Evolutionary conservation across 176 grass and related monocot species (phyloP), one percentile per base, ranked within the genome.

Genomic region (Rhynchospora tenuis): DNA sequence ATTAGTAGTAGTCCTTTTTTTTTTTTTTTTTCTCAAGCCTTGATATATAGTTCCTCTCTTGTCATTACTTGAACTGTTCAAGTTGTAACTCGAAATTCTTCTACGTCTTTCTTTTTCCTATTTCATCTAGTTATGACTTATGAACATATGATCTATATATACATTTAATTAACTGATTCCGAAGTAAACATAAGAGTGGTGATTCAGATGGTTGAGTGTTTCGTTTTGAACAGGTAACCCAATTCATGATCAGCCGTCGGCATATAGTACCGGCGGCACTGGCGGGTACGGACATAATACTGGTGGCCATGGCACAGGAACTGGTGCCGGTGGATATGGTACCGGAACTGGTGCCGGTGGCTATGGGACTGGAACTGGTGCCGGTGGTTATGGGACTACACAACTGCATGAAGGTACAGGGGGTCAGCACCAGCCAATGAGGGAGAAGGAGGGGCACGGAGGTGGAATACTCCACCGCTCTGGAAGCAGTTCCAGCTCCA

Each of bases 401-500:
- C 56, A 84, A 54, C 26, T 58, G 28, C 78, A 85, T 9, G 83
- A 83, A 46, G 85, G 12, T 54, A 58, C 65, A 6, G 90, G 84
- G 8, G n/a, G 17, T 19, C 81, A 87, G 84, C 20, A 90, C 42
- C 77, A 86, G 44, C 83, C 79, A 15, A 0, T 2, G 23, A 89
- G 47, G 20, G 86, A 85, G 51, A 67, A 86, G 47, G 81, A 87
- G 73, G 61, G 73, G 6, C 90, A 71, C 7, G 74, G 85, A 5
- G 86, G 88, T 58, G 90, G 85, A 44, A 73, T 84, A 38, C 54
- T 86, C 61, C 88, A 64, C n/a, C 84, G 87, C 65, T 88, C 94
- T 7, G 87, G 87, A 38, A 90, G 81, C 71, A 86, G 89, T 73
- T 96, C 91, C 15, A 93, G 91, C 86, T 86, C 89, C 33, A 86